A percentile compares a stretch with the other conserved stretches of the same genome.
Evolutionary conservation across 225 moss, liverwort and hornwort genomes (phyloP).

Genomic region (Straminergon stramineum): DNA sequence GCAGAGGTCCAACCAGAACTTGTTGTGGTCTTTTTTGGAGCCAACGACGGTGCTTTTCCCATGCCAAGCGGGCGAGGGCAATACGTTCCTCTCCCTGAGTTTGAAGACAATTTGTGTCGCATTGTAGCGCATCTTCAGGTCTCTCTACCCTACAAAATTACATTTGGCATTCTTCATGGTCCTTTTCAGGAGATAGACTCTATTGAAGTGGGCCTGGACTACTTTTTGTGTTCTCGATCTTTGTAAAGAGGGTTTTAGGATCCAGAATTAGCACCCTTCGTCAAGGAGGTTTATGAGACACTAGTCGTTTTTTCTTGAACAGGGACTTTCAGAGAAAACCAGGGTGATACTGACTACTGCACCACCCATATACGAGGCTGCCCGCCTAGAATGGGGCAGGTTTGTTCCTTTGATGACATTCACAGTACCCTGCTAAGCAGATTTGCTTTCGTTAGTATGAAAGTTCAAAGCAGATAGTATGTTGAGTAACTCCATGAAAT

Average conservation of each 20-base stretch:
- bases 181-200: neutral
- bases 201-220: neutral
- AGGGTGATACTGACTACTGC: constrained; percentile 80
- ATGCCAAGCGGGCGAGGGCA: constrained; percentile 69
- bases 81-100: constrained; percentile 35
- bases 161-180: neutral
- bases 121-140: neutral
- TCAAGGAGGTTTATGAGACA: neutral
- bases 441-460: neutral
- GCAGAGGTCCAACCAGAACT: constrained; percentile 1
- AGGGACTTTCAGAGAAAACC: constrained; percentile 71
- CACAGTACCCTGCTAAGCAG: neutral
- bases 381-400: constrained; percentile 32
- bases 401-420: neutral
- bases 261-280: neutral
- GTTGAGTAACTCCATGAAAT: neutral
- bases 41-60: constrained; percentile 80
- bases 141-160: neutral
- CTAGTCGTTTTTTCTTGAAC: neutral
- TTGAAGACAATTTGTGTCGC: neutral
- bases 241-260: neutral
- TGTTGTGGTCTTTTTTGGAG: constrained; percentile 88
- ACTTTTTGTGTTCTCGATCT: neutral
- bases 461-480: neutral
- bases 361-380: constrained; percentile 63